phyloP scores from a whole-genome alignment of 176 grass and related monocot species.

The Thalia dealbata region DNA sequence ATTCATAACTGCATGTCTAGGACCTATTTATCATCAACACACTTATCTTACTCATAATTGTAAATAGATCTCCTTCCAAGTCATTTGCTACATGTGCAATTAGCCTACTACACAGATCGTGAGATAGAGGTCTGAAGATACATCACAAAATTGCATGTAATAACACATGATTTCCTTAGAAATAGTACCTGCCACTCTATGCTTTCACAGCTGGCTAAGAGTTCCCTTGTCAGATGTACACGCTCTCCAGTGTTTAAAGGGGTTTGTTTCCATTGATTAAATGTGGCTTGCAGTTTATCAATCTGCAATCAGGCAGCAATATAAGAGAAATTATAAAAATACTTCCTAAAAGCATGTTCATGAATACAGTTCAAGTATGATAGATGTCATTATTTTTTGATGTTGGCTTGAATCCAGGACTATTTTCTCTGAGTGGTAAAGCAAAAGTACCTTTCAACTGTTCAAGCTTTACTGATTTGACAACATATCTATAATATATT shows the following conservation, averaged over 20 bases:
- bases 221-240: constrained; percentile 74
- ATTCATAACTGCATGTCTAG: background rate
- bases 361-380: background rate
- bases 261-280: constrained; percentile 66
- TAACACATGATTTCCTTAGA: background rate
- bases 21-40: no score
- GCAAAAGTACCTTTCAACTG: background rate
- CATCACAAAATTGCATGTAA: no score
- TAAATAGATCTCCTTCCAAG: no score
- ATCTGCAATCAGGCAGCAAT: constrained; percentile 35
- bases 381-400: background rate
- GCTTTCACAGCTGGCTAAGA: constrained; percentile 73
- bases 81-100: no score
- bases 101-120: no score
- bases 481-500: background rate
- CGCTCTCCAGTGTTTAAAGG: constrained; percentile 70
- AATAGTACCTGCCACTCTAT: constrained; percentile 70
- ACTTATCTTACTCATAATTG: no score
- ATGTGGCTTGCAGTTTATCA: constrained; percentile 67
- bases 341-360: background rate
- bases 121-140: no score
- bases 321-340: constrained; percentile 3
- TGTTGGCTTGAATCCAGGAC: background rate
- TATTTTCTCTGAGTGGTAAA: background rate
- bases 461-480: background rate